Evolutionary conservation across 1,284 basidiomycete genomes (phyloP).

Genomic region (Ustilago loliicola): DNA sequence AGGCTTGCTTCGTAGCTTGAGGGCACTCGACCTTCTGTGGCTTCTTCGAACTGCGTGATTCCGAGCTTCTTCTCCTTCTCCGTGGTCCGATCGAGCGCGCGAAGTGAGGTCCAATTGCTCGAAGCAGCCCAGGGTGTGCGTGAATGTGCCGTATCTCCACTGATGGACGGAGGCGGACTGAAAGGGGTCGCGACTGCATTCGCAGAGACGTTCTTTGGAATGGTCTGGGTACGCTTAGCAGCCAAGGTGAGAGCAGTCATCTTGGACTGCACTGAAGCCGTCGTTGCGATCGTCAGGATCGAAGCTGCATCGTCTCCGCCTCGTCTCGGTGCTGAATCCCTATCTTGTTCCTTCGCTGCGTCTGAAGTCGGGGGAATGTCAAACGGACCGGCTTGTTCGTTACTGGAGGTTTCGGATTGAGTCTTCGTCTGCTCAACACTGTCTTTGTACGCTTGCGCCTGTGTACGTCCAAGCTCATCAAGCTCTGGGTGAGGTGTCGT

Average conservation of each 20-base stretch:
- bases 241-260: conserved; percentile 40
- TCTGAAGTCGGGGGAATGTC: conserved; percentile 12
- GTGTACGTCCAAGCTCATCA: conserved; percentile 30
- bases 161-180: conserved; percentile 40
- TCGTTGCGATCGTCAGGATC: conserved; percentile 32
- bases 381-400: conserved; percentile 10
- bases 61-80: conserved; percentile 50
- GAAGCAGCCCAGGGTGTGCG: conserved; percentile 41
- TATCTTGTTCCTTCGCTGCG: not conserved
- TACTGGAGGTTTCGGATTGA: not conserved
- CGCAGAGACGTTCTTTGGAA: conserved; percentile 39
- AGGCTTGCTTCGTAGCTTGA: conserved; percentile 44
- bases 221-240: conserved; percentile 24
- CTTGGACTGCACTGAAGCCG: conserved; percentile 35
- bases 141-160: conserved; percentile 26
- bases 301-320: conserved; percentile 29
- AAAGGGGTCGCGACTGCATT: conserved; percentile 34
- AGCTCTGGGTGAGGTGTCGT: conserved; percentile 3
- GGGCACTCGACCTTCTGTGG: conserved; percentile 48
- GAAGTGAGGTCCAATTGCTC: conserved; percentile 37
- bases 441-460: conserved; percentile 49
- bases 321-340: conserved; percentile 18
- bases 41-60: conserved; percentile 55
- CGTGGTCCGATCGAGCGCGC: conserved; percentile 48
- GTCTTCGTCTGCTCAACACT: conserved; percentile 21